Base-by-base conservation (phyloP, 371 early-diverging fungal species). In the Rhizopus stolonifer region DNA sequence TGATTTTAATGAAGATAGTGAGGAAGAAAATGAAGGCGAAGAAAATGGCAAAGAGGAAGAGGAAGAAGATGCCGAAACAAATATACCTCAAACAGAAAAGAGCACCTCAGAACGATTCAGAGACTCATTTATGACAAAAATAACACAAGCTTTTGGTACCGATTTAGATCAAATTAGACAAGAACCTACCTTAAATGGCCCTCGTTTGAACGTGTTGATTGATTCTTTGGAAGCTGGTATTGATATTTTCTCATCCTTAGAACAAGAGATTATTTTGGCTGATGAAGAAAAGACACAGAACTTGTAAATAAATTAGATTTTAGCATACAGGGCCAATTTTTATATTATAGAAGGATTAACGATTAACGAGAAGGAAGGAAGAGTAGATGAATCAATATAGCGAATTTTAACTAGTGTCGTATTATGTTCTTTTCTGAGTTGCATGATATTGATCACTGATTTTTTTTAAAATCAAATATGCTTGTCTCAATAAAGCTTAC, bases 221-320 rank as follows among this genome's bases (percentile, higher is more conserved):
- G 67, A 72, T 49, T 76, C 77, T 17, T 58, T 76, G 29, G 73
- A 76, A 64, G 66, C 73, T 40, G 77, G 77, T n/a, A 66, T 76
- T 26, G 63, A 68, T 42, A 68, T 76, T 8, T 76, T 68, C 40
- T 70, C 70, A 2, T 46, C 60, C 10, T 44, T 69, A 24, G 77
- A 76, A 48, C 61, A 74, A 42, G 71, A 74, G 13, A 70, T 74
- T 39, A 61, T 74, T 6, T 49, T 69, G 17, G 66, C 69, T 19
- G 64, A 64, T 45, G 62, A 56, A 24, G 19, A 45, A 34, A 48
- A 53, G 33, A 32, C 23, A 26, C 21, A 24, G 21, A 29, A 10
- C 17, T 21, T 42, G 42, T 42, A 42, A 42, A 42, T 42, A 42
- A 21, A 42, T 31, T n/a, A n/a, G n/a, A n/a, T n/a, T n/a, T n/a